Evolutionary conservation across 257 asterid genomes (phyloP).

Genomic region (Przewalskia tangutica): DNA sequence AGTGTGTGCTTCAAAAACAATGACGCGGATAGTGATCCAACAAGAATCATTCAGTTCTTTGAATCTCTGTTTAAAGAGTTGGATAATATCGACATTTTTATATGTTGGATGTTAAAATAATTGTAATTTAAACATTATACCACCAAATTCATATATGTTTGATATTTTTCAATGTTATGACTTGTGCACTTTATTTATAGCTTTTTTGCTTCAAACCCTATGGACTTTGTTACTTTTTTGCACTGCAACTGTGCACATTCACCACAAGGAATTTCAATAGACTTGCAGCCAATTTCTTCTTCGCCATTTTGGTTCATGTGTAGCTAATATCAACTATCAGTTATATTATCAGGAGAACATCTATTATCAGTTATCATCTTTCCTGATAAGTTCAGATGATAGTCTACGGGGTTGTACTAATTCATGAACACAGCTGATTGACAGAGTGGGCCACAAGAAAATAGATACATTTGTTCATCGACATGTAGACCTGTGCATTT

Average conservation of each 20-base stretch:
- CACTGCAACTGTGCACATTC: background rate
- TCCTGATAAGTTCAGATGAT: no score
- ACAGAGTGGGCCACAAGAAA: background rate
- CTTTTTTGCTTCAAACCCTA: background rate
- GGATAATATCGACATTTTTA: background rate
- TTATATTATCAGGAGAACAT: background rate
- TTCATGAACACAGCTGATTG: background rate
- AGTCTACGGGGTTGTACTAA: background rate
- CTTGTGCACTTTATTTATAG: background rate
- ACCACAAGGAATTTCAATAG: background rate
- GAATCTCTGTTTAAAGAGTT: background rate
- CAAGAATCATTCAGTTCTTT: background rate
- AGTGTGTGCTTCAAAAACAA: background rate
- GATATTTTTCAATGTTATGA: background rate
- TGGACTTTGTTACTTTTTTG: background rate
- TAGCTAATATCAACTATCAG: background rate
- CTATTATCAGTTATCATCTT: background rate
- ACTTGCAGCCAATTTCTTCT: background rate
- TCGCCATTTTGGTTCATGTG: background rate
- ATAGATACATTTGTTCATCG: background rate
- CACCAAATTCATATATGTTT: background rate
- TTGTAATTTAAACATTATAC: background rate
- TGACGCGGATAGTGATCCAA: background rate
- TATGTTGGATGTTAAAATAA: background rate
- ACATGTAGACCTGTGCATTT: background rate